Evolutionary conservation across 192 early-diverging fungal genomes (phyloP).

Genomic region (Geranomyces michiganensis): DNA sequence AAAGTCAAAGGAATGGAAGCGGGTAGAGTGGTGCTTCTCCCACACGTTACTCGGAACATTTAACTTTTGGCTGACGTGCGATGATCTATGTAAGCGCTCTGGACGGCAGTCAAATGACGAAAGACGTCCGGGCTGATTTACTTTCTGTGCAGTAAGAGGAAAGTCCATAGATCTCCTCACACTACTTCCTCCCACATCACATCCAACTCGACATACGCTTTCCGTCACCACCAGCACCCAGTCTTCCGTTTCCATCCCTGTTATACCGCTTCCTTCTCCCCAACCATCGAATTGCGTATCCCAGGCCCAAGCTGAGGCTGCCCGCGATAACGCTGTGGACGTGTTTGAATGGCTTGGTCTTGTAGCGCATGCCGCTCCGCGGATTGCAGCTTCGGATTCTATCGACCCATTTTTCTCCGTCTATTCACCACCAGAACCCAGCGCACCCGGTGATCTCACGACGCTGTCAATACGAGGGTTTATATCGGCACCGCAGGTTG

Average conservation of each 20-base stretch:
- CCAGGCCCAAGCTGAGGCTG: background rate
- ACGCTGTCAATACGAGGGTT: slow-evolving; percentile 5
- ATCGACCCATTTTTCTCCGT: slow-evolving; percentile 37
- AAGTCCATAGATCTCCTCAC: no score
- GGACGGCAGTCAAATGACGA: no score
- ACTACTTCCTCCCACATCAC: no score
- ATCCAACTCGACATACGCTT: no score
- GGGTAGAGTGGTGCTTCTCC: slow-evolving; percentile 34
- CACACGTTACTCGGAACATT: slow-evolving; percentile 22
- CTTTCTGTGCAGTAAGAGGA: background rate
- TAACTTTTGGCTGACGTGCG: slow-evolving; percentile 13
- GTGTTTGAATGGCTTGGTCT: slow-evolving; percentile 35
- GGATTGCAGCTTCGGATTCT: background rate
- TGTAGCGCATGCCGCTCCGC: slow-evolving; percentile 7
- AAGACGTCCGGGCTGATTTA: no score
- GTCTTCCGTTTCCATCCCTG: background rate
- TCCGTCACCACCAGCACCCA: no score
- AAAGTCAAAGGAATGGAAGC: slow-evolving; percentile 20
- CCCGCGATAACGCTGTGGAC: slow-evolving; percentile 6
- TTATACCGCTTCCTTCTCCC: background rate
- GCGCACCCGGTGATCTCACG: background rate
- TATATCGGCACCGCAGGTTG: slow-evolving; percentile 14
- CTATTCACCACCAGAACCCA: slow-evolving; percentile 16
- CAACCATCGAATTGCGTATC: background rate
- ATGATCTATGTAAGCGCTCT: slow-evolving; percentile 21